phyloP scores from a whole-genome alignment of 176 grass and related monocot species.

The Lolium perenne region DNA sequence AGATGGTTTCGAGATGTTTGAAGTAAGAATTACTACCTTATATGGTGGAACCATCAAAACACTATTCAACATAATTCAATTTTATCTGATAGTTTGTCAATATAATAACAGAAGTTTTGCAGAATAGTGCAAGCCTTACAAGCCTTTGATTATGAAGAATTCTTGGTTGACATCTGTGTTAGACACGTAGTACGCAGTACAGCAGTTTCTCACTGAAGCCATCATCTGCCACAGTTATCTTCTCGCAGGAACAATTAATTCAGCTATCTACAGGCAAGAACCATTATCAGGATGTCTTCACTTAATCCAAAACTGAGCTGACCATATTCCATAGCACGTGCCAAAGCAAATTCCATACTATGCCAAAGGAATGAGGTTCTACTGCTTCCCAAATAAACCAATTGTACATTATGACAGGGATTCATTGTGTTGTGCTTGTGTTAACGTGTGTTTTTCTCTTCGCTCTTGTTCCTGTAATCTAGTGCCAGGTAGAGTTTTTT shows the following conservation, averaged over 20 bases:
- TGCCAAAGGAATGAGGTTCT: background rate
- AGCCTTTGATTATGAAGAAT: slow-evolving; percentile 22
- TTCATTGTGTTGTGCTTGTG: background rate
- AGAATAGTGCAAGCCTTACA: slow-evolving; percentile 30
- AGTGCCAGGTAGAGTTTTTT: slow-evolving; percentile 62
- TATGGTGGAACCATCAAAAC: slow-evolving; percentile 10
- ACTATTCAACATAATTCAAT: too few relatives aligned
- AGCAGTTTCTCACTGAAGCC: slow-evolving; percentile 1
- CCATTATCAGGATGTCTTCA: background rate
- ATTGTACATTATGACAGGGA: background rate
- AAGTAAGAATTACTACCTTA: background rate
- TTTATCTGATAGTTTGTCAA: background rate
- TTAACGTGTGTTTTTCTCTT: slow-evolving; percentile 31
- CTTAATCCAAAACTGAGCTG: background rate
- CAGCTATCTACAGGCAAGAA: slow-evolving; percentile 3
- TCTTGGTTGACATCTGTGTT: background rate
- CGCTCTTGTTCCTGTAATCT: slow-evolving; percentile 38
- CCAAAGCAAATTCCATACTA: too few relatives aligned
- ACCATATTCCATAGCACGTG: background rate
- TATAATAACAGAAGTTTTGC: background rate
- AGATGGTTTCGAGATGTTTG: background rate
- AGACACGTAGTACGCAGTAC: background rate
- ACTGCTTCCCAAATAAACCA: slow-evolving; percentile 8
- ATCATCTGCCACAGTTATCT: background rate
- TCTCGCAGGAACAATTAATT: background rate